Percentiles rank a stretch among this genome's conserved stretches.
Evolutionary conservation across 257 asterid genomes (phyloP).

Genomic region (Penstemon barbatus): DNA sequence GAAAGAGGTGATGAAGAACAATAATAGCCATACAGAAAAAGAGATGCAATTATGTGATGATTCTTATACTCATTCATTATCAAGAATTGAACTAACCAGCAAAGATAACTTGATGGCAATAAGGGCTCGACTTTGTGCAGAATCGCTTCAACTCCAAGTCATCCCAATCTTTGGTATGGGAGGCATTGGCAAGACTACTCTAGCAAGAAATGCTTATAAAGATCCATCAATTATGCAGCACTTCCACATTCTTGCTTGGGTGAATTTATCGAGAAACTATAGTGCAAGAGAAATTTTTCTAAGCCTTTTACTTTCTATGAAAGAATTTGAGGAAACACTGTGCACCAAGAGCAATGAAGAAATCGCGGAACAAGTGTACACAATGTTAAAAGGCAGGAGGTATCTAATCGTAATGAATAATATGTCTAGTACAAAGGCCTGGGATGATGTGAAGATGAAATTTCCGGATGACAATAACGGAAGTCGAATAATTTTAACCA

Average conservation of each 20-base stretch:
- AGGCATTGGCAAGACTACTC: conserved; percentile 32
- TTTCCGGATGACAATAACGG: conserved; percentile 34
- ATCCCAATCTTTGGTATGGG: conserved; percentile 30
- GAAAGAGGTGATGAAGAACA: background rate
- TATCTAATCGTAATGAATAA: conserved; percentile 28
- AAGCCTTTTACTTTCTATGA: background rate
- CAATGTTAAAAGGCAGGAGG: background rate
- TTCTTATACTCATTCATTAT: too few relatives aligned
- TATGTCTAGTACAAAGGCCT: conserved; percentile 24
- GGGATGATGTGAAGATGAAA: conserved; percentile 18
- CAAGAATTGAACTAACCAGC: background rate
- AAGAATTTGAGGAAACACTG: background rate
- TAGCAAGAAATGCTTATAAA: conserved; percentile 18
- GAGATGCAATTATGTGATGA: background rate
- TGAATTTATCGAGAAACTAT: conserved; percentile 13
- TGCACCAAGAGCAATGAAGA: background rate
- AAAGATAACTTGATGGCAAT: background rate
- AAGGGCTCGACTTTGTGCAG: conserved; percentile 13
- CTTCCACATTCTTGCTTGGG: conserved; percentile 21
- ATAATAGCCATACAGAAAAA: background rate
- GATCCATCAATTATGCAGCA: background rate
- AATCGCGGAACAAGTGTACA: background rate
- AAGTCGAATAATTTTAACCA: conserved; percentile 31
- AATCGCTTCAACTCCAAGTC: background rate
- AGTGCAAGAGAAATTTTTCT: background rate